Evolutionary conservation across 108 stramenopile genomes (phyloP), one percentile per base, ranked within the genome.

Genomic region (Stephanodiscus triporus): DNA sequence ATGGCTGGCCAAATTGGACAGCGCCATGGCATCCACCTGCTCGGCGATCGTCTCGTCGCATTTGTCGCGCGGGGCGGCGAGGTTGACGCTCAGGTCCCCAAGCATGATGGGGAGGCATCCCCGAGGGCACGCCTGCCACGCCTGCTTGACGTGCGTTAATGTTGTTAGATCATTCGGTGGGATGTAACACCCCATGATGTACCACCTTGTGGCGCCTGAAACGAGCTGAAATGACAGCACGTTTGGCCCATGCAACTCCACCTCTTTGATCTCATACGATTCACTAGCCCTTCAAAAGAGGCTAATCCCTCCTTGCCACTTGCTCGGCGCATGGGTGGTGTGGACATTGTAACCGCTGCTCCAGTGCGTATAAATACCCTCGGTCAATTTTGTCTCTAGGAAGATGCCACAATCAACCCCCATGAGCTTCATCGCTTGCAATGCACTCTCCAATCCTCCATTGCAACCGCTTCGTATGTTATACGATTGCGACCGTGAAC

Each of bases 291-390:
- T 47, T 26, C 47, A 68, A 38, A 68, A 49, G 26, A 68, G 42
- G 9, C 26, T 16, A 16, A 56, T 40, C 37, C 67, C 67, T 54
- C 67, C 67, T 30, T 68, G 67, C 26, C 67, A 30, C 24, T 24
- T 29, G 56, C 56, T 57, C 32, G 32, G 32, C 32, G 32, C 51
- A 20, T 53, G 23, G 23, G 51, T 24, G 51, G 19, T 9, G 2
- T 4, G 20, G 23, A 53, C 51, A 20, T 53, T 53, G 23, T 53
- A 53, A 53, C 24, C 51, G 51, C 51, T 24, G 51, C 24, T 24
- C 23, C 51, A 53, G 23, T n/a, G 51, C 24, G 19, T 53, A 20
- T 24, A 53, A 3, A 53, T 20, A 9, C 40, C 40, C 20, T 65
- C 63, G 17, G 63, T 65, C 13, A 65, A 26, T 27, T 65, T 65